Evolutionary conservation across 2,329 filamentous ascomycete genomes (phyloP).

Genomic region (Talaromyces sp.): DNA sequence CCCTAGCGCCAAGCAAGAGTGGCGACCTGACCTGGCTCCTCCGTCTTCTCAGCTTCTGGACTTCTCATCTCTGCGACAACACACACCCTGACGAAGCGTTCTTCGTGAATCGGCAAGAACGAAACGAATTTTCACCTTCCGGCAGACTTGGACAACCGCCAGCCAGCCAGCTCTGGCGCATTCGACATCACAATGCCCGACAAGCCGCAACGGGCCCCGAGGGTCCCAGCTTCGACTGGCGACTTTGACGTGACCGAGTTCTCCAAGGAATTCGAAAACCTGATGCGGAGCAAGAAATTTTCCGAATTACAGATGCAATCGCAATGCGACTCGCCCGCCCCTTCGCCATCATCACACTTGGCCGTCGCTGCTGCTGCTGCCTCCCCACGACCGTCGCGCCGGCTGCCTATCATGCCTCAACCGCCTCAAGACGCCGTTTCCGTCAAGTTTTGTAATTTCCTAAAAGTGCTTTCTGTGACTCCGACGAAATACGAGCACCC

Average conservation of each 20-base stretch:
- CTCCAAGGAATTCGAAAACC: conserved; percentile 75
- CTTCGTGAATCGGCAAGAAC: neutral
- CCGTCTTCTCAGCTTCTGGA: neutral
- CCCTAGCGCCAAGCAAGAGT: neutral
- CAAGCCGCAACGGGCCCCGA: conserved; percentile 1
- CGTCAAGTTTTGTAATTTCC: conserved; percentile 71
- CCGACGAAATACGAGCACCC: conserved; percentile 96
- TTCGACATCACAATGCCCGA: conserved; percentile 3
- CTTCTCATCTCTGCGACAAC: neutral
- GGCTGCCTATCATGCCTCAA: conserved; percentile 63
- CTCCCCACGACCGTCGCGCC: conserved; percentile 30
- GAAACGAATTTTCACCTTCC: neutral
- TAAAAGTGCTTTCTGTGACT: conserved; percentile 79
- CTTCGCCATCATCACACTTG: conserved; percentile 31
- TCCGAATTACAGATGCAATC: conserved; percentile 67
- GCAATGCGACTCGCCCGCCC: conserved; percentile 53
- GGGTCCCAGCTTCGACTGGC: neutral
- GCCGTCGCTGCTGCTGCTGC: conserved; percentile 19
- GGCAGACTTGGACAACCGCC: neutral
- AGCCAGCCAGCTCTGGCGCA: neutral
- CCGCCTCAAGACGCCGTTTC: conserved; percentile 67
- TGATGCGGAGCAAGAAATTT: conserved; percentile 80
- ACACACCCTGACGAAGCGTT: too few relatives aligned
- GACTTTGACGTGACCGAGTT: conserved; percentile 55
- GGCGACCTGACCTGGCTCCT: neutral